These are phyloP conservation scores for Backusella australiensis DNA, from an alignment of 192 early-diverging fungal species.

Conservation along the genomic window DNA sequence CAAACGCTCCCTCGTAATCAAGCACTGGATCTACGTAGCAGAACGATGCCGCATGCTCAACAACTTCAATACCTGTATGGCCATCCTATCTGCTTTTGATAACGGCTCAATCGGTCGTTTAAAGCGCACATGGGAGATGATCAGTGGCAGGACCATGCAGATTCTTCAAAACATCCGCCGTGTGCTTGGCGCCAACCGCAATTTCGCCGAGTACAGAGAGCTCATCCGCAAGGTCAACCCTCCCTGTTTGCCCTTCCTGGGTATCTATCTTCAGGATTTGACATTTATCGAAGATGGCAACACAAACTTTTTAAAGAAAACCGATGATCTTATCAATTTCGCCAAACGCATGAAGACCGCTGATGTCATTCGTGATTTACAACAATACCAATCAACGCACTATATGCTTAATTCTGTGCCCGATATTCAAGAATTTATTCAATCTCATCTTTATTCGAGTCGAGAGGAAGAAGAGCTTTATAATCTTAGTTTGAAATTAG, in stretches of 20 bases:
- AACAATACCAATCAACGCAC: conserved; percentile 83
- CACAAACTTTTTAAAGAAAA: conserved; percentile 61
- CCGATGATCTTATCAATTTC: conserved; percentile 84
- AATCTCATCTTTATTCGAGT: conserved; percentile 62
- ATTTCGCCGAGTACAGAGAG: conserved; percentile 80
- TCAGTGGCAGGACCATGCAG: conserved; percentile 46
- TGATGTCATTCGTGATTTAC: conserved; percentile 83
- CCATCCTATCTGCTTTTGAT: conserved; percentile 82
- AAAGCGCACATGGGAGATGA: conserved; percentile 83
- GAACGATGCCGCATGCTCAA: conserved; percentile 77
- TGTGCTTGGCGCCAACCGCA: conserved; percentile 76
- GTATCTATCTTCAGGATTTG: conserved; percentile 81
- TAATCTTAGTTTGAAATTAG: conserved; percentile 74
- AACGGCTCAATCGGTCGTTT: conserved; percentile 84
- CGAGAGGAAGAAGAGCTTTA: conserved; percentile 74
- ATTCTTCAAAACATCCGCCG: conserved; percentile 61
- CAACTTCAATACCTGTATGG: conserved; percentile 91
- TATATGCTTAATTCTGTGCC: conserved; percentile 77
- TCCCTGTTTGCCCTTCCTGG: conserved; percentile 80
- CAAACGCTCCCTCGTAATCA: conserved; percentile 69
- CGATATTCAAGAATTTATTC: conserved; percentile 80
- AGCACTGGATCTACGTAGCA: conserved; percentile 80
- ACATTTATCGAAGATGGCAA: conserved; percentile 91
- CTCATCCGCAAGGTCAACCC: conserved; percentile 75
- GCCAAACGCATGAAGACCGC: conserved; percentile 84